phyloP scores from a whole-genome alignment of 2,329 filamentous ascomycete genomes.

The Diaporthe citri region DNA sequence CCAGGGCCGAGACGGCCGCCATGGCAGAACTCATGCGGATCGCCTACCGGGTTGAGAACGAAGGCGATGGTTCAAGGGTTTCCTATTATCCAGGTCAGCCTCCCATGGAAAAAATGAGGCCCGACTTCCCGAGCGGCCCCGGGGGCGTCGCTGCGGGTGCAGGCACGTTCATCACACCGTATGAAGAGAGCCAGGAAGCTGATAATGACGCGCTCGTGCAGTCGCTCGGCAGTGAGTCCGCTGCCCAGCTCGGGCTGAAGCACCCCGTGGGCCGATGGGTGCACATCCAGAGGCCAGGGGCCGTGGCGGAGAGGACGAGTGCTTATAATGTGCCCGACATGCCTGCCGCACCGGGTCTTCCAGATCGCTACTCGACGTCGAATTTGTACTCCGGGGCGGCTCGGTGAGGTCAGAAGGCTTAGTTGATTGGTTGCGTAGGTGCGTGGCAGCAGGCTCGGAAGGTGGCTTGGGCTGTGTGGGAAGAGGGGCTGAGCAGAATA shows the following conservation, averaged over 20 bases:
- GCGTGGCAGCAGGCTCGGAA: neutral
- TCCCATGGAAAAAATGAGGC: neutral
- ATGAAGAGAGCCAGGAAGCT: constrained; percentile 9
- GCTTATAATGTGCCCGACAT: constrained; percentile 10
- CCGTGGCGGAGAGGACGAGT: neutral
- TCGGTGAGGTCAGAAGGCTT: neutral
- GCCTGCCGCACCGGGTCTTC: neutral
- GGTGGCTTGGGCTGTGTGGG: no score
- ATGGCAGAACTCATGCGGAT: constrained; percentile 22
- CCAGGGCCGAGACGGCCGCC: constrained; percentile 10
- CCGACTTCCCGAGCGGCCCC: neutral
- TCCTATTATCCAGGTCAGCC: constrained; percentile 22
- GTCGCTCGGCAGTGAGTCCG: constrained; percentile 24
- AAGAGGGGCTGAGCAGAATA: no score
- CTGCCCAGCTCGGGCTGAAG: constrained; percentile 13
- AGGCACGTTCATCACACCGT: neutral
- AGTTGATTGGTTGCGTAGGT: neutral
- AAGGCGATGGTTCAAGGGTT: neutral
- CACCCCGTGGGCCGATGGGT: constrained; percentile 22
- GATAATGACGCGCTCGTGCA: neutral
- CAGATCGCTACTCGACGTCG: constrained; percentile 3
- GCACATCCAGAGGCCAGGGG: constrained; percentile 9
- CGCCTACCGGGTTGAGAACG: constrained; percentile 23
- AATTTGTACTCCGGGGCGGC: neutral
- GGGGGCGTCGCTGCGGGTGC: neutral